Evolutionary conservation across 2,329 filamentous ascomycete genomes (phyloP), one percentile per base, ranked within the genome.

Genomic region (Myrmaecium sp.): DNA sequence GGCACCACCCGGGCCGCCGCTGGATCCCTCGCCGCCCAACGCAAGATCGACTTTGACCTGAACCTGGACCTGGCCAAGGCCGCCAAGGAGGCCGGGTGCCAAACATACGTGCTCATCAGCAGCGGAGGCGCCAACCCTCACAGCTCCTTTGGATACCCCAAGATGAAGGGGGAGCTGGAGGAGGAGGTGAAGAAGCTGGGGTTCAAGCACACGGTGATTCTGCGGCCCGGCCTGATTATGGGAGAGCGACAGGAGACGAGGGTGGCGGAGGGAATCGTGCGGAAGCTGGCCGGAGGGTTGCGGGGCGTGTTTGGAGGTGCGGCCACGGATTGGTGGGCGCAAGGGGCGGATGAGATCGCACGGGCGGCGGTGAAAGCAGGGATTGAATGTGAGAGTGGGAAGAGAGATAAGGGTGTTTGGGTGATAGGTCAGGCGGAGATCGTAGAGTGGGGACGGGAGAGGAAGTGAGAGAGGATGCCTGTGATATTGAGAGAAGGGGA

Each of bases 91-190:
- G 69, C 73, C 1, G 81, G 81, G 18, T 66, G 69, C 7, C 69
- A 69, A 37, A 75, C 74, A 2, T 91, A 77, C 43, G 73, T 94
- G 13, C 72, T 91, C 36, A 64, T 92, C 30, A 83, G 76, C 1
- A 62, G 64, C 13, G 55, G 41, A 1, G 56, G 51, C 26, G 60
- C 57, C n/a, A 67, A 47, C 54, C 55, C 51, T 26, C 59, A 57
- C n/a, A 67, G 46, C 54, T 60, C 42, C 53, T 46, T 75, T 5
- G 49, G 58, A 0, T 79, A 77, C 33, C 14, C 51, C 1, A 60
- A 60, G 49, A 89, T 94, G 80, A 94, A 94, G 61, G 72, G 69
- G 14, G 79, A 89, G 40, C 69, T 93, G 21, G 86, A 95, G 49
- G 76, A 91, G 17, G 60, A 70, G 10, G 65, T 93, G 32, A 67